These are phyloP conservation scores for Kodamaea leandrae DNA, from an alignment of 805 yeast genomes.

Conservation along the genomic window DNA sequence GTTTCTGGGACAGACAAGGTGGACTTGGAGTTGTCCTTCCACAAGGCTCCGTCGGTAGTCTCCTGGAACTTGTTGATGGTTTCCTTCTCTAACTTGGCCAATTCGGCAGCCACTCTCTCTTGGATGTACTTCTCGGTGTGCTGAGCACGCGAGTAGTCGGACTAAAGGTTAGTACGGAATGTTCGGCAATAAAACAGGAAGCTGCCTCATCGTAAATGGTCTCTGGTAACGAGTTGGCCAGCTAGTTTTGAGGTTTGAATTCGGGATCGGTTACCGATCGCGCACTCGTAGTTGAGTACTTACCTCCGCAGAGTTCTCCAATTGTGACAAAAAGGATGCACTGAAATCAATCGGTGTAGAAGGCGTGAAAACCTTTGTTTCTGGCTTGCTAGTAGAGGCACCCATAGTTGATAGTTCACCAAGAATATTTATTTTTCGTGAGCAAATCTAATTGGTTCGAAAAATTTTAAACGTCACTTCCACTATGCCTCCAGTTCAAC, in stretches of 20 bases:
- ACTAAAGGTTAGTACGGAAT: conserved; percentile 27
- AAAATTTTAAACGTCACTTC: conserved; percentile 6
- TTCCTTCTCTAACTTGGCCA: conserved; percentile 52
- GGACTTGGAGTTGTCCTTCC: conserved; percentile 31
- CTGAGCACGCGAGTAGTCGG: conserved; percentile 70
- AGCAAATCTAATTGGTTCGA: conserved; percentile 10
- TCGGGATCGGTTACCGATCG: background rate
- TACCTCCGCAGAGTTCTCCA: conserved; percentile 58
- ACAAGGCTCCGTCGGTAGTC: conserved; percentile 43
- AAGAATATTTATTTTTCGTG: conserved; percentile 5
- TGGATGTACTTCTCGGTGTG: conserved; percentile 64
- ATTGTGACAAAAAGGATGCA: conserved; percentile 58
- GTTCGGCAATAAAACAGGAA: no score
- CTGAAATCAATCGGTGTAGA: conserved; percentile 66
- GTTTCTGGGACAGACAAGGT: conserved; percentile 27
- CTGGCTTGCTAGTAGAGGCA: conserved; percentile 57
- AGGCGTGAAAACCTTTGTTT: conserved; percentile 65
- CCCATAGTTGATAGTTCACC: conserved; percentile 52
- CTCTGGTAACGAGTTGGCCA: no score
- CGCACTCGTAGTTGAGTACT: conserved; percentile 17
- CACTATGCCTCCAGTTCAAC: conserved; percentile 65
- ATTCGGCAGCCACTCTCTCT: conserved; percentile 58
- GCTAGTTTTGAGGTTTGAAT: no score
- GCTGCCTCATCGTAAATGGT: no score
- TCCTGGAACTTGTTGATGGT: conserved; percentile 51